Percentiles rank a stretch among this genome's conserved stretches.
These are phyloP conservation scores for Polygonum maritimum DNA, from an alignment of 148 eudicot genomes.

Conservation along the genomic window DNA sequence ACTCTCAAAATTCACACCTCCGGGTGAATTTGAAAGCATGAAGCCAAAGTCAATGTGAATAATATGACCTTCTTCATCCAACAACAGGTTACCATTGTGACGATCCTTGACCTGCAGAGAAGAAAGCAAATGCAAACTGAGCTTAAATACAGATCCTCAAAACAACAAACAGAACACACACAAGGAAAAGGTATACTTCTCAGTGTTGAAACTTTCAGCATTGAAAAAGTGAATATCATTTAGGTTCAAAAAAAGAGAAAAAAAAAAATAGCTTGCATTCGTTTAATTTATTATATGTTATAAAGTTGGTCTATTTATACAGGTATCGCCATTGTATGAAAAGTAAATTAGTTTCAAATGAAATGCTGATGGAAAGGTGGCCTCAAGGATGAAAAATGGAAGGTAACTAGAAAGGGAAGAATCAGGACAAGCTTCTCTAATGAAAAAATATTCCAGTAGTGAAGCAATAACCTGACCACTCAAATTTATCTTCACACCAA, in stretches of 20 bases:
- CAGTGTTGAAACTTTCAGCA: background rate
- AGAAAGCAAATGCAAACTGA: conserved; percentile 9
- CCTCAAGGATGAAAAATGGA: background rate
- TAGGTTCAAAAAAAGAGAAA: background rate
- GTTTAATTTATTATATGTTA: background rate
- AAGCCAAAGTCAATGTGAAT: conserved; percentile 99
- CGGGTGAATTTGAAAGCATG: conserved; percentile 99
- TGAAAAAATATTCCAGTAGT: background rate
- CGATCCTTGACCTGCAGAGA: conserved; percentile 76
- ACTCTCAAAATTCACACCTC: conserved; percentile 99
- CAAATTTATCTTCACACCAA: background rate
- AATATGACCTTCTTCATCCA: conserved; percentile 98
- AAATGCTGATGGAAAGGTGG: background rate
- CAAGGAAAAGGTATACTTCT: background rate
- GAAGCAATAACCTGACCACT: background rate
- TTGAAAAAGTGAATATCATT: no score
- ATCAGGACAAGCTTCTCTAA: background rate
- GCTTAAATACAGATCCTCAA: background rate
- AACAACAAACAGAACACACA: background rate
- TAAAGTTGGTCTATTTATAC: background rate
- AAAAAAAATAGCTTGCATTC: background rate
- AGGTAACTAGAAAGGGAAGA: background rate
- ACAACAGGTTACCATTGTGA: conserved; percentile 92
- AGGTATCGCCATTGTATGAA: background rate
- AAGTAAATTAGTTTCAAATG: background rate